phyloP scores from a whole-genome alignment of 371 early-diverging fungal species.

The Rhizopus arrhizus region DNA sequence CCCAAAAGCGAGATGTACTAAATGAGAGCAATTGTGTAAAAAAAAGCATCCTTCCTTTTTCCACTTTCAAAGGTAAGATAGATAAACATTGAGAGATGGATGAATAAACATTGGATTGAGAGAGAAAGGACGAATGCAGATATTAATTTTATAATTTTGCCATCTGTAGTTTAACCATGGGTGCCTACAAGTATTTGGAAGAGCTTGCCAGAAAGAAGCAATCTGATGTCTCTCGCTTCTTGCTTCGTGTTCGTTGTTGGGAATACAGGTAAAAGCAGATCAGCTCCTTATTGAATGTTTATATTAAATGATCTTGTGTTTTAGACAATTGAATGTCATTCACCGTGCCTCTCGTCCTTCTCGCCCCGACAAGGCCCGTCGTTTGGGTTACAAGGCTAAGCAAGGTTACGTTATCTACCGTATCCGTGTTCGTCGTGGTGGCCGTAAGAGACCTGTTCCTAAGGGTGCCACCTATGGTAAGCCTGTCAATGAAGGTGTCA shows the following conservation, averaged over 20 bases:
- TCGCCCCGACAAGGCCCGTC: constrained; percentile 98
- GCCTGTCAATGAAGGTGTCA: constrained; percentile 96
- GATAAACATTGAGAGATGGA: constrained; percentile 7
- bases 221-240: constrained; percentile 98
- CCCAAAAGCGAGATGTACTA: not conserved
- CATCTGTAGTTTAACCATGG: constrained; percentile 16
- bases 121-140: constrained; percentile 1
- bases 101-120: constrained; percentile 1
- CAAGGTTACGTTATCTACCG: constrained; percentile 98
- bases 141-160: constrained; percentile 1
- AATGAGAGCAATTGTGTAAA: constrained; percentile 2
- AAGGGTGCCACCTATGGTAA: constrained; percentile 99
- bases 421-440: constrained; percentile 98
- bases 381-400: constrained; percentile 99
- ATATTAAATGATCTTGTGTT: not conserved
- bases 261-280: constrained; percentile 54
- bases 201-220: constrained; percentile 99
- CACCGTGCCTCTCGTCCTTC: constrained; percentile 98
- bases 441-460: constrained; percentile 92
- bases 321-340: constrained; percentile 92
- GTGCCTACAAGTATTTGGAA: constrained; percentile 94
- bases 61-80: constrained; percentile 32
- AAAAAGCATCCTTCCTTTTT: constrained; percentile 30
- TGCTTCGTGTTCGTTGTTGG: constrained; percentile 97
- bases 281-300: not conserved